Conservation (phyloP, 2,329 filamentous ascomycete genomes). For the Penicillium psychrosexuale region DNA sequence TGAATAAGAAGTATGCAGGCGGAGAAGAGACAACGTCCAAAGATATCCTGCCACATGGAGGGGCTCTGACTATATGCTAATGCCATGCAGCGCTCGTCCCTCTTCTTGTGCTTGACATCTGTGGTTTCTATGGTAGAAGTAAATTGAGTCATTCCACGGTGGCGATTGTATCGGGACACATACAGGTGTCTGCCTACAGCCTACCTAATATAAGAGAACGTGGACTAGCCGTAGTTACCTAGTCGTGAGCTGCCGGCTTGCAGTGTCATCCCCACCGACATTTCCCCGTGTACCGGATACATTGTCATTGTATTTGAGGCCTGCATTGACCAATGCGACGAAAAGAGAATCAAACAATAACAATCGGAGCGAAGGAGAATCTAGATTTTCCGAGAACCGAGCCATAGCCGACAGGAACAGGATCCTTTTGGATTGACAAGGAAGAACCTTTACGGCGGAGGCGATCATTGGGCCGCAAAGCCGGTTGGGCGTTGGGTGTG, state of each 20-base stretch:
- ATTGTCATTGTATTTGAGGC: constrained; percentile 16
- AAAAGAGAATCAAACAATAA: background rate
- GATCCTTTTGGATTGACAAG: constrained; percentile 1
- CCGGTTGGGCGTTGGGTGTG: constrained; percentile 14
- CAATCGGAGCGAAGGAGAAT: background rate
- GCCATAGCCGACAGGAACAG: background rate
- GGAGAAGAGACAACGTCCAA: constrained; percentile 15
- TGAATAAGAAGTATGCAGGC: background rate
- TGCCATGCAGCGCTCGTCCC: constrained; percentile 12
- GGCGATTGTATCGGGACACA: constrained; percentile 6
- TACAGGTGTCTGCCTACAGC: background rate
- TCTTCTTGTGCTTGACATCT: constrained; percentile 7
- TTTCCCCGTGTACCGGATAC: constrained; percentile 20
- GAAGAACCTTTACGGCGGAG: constrained; percentile 13
- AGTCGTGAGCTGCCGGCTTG: background rate
- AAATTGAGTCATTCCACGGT: constrained; percentile 6
- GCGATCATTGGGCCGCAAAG: constrained; percentile 26
- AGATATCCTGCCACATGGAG: constrained; percentile 20
- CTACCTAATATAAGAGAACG: background rate
- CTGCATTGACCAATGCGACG: background rate
- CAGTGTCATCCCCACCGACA: constrained; percentile 22
- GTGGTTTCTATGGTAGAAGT: background rate
- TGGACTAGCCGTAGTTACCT: background rate
- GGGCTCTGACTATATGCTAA: background rate
- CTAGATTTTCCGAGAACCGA: background rate